Conservation (phyloP, 225 moss, liverwort and hornwort species). For the Pleurozium schreberi region DNA sequence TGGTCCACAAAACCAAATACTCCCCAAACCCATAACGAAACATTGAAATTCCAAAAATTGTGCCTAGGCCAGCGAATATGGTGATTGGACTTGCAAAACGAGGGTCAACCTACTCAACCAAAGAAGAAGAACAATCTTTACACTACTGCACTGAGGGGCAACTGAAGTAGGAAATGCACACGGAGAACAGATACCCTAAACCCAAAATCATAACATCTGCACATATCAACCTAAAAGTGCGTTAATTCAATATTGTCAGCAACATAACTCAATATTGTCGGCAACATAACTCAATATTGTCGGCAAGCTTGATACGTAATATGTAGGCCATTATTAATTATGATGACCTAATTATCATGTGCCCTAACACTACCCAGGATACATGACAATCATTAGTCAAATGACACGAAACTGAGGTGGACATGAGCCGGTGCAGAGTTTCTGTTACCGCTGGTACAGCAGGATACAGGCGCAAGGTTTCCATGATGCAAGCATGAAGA, state of each 20-base stretch:
- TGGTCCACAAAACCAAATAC: no score
- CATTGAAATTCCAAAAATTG: neutral
- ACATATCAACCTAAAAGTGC: neutral
- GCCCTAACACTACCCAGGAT: neutral
- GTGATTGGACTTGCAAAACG: neutral
- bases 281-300: neutral
- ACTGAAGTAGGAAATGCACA: neutral
- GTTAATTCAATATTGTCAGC: no score
- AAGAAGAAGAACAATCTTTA: neutral
- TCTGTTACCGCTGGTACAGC: constrained; percentile 34
- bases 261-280: neutral
- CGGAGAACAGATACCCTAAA: neutral
- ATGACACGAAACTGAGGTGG: neutral
- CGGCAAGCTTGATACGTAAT: neutral
- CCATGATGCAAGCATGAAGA: constrained; percentile 42
- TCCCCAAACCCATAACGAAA: neutral
- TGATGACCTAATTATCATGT: neutral
- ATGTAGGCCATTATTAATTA: neutral
- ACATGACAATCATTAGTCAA: neutral
- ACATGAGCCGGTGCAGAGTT: neutral
- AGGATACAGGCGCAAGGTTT: constrained; percentile 54
- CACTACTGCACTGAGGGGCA: neutral
- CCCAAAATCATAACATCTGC: neutral
- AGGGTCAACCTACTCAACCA: neutral
- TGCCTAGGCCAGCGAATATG: neutral